Base-by-base conservation (phyloP, 2,329 filamentous ascomycete species). In the Colletotrichum filicis region DNA sequence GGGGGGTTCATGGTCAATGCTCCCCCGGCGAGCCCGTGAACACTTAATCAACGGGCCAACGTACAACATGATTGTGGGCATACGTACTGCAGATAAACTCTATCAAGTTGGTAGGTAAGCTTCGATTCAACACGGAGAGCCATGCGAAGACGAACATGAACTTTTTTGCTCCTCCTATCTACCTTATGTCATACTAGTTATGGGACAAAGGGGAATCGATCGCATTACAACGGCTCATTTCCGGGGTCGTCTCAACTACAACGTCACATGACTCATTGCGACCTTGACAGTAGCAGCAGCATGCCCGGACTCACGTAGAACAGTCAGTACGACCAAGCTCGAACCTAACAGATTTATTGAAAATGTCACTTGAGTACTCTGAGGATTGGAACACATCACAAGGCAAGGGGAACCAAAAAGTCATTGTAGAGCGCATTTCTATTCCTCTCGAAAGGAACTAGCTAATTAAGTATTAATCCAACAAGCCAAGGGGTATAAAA, bases 401-500 rank as follows among this genome's bases (percentile, higher is more conserved):
- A 30, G 16, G n/a, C 26, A 24, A 16, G 8, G 24, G 4, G 14
- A 28, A 6, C 5, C 5, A 26, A 5, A 49, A 22, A 19, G 9
- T 19, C 30, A 60, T 57, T 46, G 14, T 28, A 70, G 46, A 67
- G 67, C 56, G 58, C 67, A 55, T 71, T 66, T 62, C 46, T 56
- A 55, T 71, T 58, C 61, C 53, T 37, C 58, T 68, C 19, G 22
- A 30, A 24, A 42, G 57, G 60, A 22, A 32, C 16, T 57, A 58
- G 37, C 60, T 65, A 65, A 69, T 70, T 71, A 70, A 74, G 58
- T 74, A 74, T 74, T 74, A 64, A 52, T 32, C 42, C 42, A 67
- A 74, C 71, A 71, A 74, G 61, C 73, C 71, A 74, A 62, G 62
- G 73, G 70, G 71, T 74, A 52, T 63, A 55, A 56, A 42, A 42